Base-by-base conservation (phyloP, 2,329 filamentous ascomycete genomes). In the Pestalotiopsis sp. region DNA sequence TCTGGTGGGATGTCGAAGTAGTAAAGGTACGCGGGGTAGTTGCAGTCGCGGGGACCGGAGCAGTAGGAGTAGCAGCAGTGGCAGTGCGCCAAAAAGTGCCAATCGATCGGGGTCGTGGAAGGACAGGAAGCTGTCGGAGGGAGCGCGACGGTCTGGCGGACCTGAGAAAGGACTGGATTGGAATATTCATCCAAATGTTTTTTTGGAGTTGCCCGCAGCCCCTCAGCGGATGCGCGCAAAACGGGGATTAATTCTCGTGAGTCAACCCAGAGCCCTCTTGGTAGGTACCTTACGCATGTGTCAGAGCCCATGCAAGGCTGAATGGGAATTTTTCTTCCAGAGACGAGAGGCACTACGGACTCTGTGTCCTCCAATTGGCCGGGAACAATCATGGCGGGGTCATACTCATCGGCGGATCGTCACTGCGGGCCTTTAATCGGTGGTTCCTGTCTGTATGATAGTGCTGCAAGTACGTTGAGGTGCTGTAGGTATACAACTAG, bases 101-200 rank as follows among this genome's bases (percentile, higher is more conserved):
- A 49, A 60, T 45, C n/a, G 41, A 61, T 40, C 67, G 66, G 17
- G 40, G 41, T 65, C 65, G n/a, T 63, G 41, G 62, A 52, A 5
- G 31, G 40, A 63, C 49, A 59, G 3, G 59, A 52, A 62, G 2
- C 63, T 36, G 36, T 62, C 27, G 66, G 17, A n/a, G 38, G 49
- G 52, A 60, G 60, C 68, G 67, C 36, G 58, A 17, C 27, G 66
- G 38, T 66, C 63, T 68, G 25, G 41, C 36, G 23, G 41, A 67
- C 52, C 59, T 61, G 17, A 66, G 66, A 66, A 66, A 23, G 45
- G 67, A 68, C 2, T 45, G 71, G 62, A 70, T 61, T 66, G 67
- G 63, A 58, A 61, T 62, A 66, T 67, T 68, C 71, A 72, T 72
- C 67, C 71, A 70, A 68, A n/a, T 59, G n/a, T 61, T 62, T 58